phyloP scores from a whole-genome alignment of 2,329 filamentous ascomycete genomes.

The Epichloe gansuensis region DNA sequence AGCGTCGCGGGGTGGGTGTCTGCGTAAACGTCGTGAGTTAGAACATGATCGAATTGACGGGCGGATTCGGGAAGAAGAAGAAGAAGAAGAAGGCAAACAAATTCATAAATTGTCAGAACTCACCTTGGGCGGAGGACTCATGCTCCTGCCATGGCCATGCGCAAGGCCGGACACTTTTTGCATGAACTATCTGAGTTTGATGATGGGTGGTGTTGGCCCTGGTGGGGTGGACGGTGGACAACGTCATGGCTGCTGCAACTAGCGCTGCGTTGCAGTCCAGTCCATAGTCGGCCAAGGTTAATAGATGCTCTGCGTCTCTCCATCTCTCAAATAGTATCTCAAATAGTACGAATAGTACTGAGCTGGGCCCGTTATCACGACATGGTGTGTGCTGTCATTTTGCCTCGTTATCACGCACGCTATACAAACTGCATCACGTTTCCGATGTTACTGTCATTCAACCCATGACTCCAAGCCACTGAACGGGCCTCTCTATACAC shows the following conservation, averaged over 20 bases:
- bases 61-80: not conserved
- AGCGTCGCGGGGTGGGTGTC: conserved; percentile 28
- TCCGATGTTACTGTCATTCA: not conserved
- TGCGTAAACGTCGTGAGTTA: conserved; percentile 5
- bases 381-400: not conserved
- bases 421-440: not conserved
- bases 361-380: no score
- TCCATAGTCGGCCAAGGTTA: no score
- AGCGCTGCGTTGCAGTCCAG: no score
- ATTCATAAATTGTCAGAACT: not conserved
- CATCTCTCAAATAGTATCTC: no score
- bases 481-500: not conserved
- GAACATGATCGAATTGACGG: not conserved
- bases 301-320: no score
- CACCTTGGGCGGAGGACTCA: conserved; percentile 3
- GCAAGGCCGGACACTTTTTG: not conserved
- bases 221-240: not conserved
- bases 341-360: no score
- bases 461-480: not conserved
- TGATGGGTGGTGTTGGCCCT: not conserved
- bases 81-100: not conserved
- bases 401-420: not conserved
- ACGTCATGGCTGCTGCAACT: no score
- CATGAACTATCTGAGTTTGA: no score
- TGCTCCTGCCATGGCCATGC: not conserved